Evolutionary conservation across 1,284 basidiomycete genomes (phyloP).

Genomic region (Austroboletus rostrupii): DNA sequence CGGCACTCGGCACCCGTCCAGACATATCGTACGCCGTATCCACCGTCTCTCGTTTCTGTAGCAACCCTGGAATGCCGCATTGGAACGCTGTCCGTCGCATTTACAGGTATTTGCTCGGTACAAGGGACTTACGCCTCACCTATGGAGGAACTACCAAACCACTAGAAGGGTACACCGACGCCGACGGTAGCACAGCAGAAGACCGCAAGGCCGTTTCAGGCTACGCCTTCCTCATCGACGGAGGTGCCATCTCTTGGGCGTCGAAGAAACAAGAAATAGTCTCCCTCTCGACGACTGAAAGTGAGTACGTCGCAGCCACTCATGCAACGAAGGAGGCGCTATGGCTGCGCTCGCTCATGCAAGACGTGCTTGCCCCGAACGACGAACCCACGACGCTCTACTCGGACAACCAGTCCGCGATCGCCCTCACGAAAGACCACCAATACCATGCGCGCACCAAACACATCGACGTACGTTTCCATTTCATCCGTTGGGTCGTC

Average conservation of each 20-base stretch:
- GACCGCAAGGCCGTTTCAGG: conserved; percentile 29
- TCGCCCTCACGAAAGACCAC: conserved; percentile 28
- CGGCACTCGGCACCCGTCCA: too few species aligned
- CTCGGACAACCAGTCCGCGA: conserved; percentile 10
- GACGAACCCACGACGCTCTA: conserved; percentile 27
- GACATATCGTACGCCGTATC: too few species aligned
- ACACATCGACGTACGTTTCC: conserved; percentile 31
- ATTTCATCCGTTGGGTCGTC: conserved; percentile 1
- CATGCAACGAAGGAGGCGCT: conserved; percentile 19
- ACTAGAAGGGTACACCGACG: too few species aligned
- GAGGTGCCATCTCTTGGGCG: conserved; percentile 28
- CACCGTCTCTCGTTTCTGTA: too few species aligned
- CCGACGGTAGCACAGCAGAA: conserved; percentile 4
- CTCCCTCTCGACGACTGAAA: conserved; percentile 22
- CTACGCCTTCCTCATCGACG: conserved; percentile 32
- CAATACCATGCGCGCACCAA: conserved; percentile 25
- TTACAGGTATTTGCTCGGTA: too few species aligned
- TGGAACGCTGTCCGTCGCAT: too few species aligned
- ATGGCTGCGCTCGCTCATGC: conserved; percentile 14
- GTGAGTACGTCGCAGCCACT: conserved; percentile 29
- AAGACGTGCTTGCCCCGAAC: conserved; percentile 5
- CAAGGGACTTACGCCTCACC: too few species aligned
- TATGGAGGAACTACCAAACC: too few species aligned
- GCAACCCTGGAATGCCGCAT: too few species aligned
- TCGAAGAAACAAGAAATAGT: conserved; percentile 31